These are phyloP conservation scores for Narthecium ossifragum DNA, from an alignment of 106 monocot species.

Conservation along the genomic window DNA sequence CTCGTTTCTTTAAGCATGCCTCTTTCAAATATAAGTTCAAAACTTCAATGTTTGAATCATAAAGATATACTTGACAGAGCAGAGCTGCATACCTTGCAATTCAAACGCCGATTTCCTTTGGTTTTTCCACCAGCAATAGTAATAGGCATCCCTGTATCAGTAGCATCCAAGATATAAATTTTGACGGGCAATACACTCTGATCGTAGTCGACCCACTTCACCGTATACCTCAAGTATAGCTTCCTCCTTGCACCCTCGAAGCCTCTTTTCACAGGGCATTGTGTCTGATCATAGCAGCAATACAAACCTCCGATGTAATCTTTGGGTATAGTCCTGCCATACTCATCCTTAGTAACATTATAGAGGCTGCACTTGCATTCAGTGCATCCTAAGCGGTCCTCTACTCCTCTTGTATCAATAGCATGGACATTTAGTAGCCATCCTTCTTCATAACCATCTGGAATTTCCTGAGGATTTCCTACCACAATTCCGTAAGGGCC, in stretches of 20 bases:
- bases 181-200: conserved; percentile 52
- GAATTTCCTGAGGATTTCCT: conserved; percentile 42
- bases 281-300: conserved; percentile 73
- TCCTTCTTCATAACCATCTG: conserved; percentile 55
- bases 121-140: no score
- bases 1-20: not conserved
- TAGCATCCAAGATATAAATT: conserved; percentile 78
- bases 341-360: conserved; percentile 49
- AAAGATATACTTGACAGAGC: no score
- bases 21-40: not conserved
- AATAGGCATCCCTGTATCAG: conserved; percentile 34
- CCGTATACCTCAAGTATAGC: conserved; percentile 61
- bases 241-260: conserved; percentile 21
- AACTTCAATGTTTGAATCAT: not conserved
- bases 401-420: conserved; percentile 71
- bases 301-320: conserved; percentile 59
- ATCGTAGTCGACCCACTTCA: conserved; percentile 67
- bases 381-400: conserved; percentile 55
- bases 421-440: conserved; percentile 87
- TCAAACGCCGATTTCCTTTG: not conserved
- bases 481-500: conserved; percentile 75
- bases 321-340: conserved; percentile 17
- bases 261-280: conserved; percentile 37
- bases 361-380: conserved; percentile 79
- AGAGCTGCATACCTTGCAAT: conserved; percentile 59